Evolutionary conservation across 73 alveolate genomes (phyloP).

Genomic region (Paramecium sexaurelia): DNA sequence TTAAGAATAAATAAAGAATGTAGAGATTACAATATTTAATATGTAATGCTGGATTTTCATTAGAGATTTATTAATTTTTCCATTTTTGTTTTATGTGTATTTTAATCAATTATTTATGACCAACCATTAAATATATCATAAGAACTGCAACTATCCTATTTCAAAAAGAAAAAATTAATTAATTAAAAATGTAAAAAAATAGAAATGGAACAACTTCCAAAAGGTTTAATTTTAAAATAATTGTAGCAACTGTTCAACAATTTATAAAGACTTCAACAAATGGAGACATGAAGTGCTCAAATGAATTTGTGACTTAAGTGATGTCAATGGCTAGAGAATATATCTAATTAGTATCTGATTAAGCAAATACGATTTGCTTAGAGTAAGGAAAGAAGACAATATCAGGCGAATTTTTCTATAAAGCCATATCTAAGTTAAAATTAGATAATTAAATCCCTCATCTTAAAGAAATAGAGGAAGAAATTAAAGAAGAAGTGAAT

Average conservation of each 20-base stretch:
- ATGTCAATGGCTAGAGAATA: conserved; percentile 57
- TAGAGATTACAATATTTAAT: neutral
- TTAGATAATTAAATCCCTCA: conserved; percentile 15
- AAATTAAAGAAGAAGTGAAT: conserved; percentile 49
- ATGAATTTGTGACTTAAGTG: conserved; percentile 47
- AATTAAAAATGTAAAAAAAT: conserved; percentile 14
- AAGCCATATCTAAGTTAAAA: neutral
- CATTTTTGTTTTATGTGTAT: neutral
- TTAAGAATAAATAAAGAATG: neutral
- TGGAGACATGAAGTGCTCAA: conserved; percentile 53
- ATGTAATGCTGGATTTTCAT: neutral
- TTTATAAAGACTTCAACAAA: neutral
- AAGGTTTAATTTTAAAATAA: neutral
- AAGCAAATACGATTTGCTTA: conserved; percentile 38
- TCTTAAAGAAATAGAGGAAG: conserved; percentile 50
- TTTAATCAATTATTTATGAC: neutral
- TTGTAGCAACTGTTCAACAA: conserved; percentile 48
- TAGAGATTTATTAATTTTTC: neutral
- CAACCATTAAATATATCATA: conserved; percentile 12
- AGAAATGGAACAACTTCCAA: conserved; percentile 52
- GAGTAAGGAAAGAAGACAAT: conserved; percentile 51
- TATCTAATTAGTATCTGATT: conserved; percentile 38
- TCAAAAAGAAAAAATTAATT: neutral
- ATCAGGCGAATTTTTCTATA: conserved; percentile 40
- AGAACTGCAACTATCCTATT: conserved; percentile 11